A percentile compares a stretch with the other conserved stretches of the same genome.
phyloP scores from a whole-genome alignment of 495 filamentous ascomycete genomes.

The Friedmanniomyces endolithicus region DNA sequence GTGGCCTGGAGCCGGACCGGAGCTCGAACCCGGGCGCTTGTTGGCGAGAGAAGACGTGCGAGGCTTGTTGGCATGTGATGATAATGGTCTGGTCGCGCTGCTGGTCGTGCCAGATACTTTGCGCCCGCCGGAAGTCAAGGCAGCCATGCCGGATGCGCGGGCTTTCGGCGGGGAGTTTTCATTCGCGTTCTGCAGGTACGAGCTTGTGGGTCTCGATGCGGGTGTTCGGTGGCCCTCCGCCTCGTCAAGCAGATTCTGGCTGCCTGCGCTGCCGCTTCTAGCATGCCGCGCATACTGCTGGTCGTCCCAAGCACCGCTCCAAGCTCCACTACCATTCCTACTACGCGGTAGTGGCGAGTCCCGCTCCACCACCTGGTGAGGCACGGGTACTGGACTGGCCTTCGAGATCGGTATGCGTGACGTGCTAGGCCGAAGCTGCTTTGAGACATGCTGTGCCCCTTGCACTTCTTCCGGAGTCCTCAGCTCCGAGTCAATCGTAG shows the following conservation, averaged over 20 bases:
- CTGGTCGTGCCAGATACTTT: constrained; percentile 12
- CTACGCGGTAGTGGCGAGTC: constrained; percentile 56
- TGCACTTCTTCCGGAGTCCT: constrained; percentile 71
- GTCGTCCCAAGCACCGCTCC: constrained; percentile 49
- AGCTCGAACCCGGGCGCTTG: constrained; percentile 5
- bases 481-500: constrained; percentile 49
- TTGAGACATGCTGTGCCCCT: constrained; percentile 38
- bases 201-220: constrained; percentile 10
- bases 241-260: constrained; percentile 43
- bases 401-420: constrained; percentile 81
- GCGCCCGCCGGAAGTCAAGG: constrained; percentile 24
- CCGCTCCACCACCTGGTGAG: constrained; percentile 55
- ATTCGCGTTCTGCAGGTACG: not conserved
- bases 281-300: constrained; percentile 50
- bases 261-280: constrained; percentile 58
- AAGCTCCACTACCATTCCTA: constrained; percentile 37
- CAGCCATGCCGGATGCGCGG: constrained; percentile 23
- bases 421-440: constrained; percentile 28
- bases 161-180: constrained; percentile 28
- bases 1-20: not conserved
- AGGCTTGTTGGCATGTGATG: constrained; percentile 6
- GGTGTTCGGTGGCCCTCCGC: constrained; percentile 30
- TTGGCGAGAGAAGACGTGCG: not conserved
- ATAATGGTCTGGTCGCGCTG: not conserved
- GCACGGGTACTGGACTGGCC: constrained; percentile 62